Percentiles rank a stretch among this genome's conserved stretches.
These are phyloP conservation scores for Fusarium chlamydosporum DNA, from an alignment of 2,329 filamentous ascomycete species.

Conservation along the genomic window DNA sequence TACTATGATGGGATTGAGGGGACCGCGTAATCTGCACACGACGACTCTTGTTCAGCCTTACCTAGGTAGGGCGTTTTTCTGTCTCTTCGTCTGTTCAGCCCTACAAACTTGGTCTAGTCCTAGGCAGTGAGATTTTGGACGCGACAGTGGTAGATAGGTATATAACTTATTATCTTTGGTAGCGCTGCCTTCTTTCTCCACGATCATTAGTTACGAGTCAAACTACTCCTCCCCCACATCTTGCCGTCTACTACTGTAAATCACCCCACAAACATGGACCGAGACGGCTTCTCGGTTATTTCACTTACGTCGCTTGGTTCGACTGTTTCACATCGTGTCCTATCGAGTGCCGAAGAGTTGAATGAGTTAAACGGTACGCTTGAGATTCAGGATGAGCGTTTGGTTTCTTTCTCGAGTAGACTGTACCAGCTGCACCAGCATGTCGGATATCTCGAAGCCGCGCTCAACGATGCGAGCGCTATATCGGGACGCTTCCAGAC, in stretches of 20 bases:
- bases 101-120: conserved; percentile 18
- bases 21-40: conserved; percentile 38
- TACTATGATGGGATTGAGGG: conserved; percentile 9
- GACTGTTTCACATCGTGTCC: conserved; percentile 51
- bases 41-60: conserved; percentile 26
- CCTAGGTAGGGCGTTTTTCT: conserved; percentile 19
- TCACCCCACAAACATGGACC: conserved; percentile 49
- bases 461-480: conserved; percentile 44
- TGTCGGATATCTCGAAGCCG: conserved; percentile 47
- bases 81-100: conserved; percentile 3
- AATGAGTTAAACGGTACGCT: conserved; percentile 46
- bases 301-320: conserved; percentile 53
- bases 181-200: conserved; percentile 14
- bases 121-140: conserved; percentile 14
- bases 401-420: conserved; percentile 44
- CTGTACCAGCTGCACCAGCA: conserved; percentile 50
- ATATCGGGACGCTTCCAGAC: conserved; percentile 54
- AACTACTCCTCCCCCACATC: conserved; percentile 6
- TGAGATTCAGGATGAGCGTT: conserved; percentile 30
- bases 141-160: background rate
- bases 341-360: conserved; percentile 52
- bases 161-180: conserved; percentile 15
- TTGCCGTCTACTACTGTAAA: background rate
- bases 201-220: conserved; percentile 1
- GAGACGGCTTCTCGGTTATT: conserved; percentile 55